Base-by-base conservation (phyloP, 2,329 filamentous ascomycete species). In the Scedosporium apiospermum region DNA sequence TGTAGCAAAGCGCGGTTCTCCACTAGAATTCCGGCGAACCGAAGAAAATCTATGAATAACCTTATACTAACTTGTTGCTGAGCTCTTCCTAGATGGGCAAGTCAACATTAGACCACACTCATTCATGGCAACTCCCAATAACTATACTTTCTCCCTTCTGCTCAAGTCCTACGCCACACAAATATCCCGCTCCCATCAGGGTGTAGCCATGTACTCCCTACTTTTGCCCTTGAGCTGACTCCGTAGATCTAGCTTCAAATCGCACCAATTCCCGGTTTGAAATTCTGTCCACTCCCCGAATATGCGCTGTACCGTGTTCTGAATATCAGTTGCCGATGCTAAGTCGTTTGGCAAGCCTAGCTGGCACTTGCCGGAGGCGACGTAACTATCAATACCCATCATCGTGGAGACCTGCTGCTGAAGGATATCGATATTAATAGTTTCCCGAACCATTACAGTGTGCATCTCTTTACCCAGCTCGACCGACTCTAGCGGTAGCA, bases 401-500 rank as follows among this genome's bases (percentile, higher is more conserved):
- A 62, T 57, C 4, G 18, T 9, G 10, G 34, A 30, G n/a, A 62
- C 53, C 16, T 41, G 4, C 12, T 41, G 4, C 9, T 42, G 34
- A 18, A 62, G 12, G 4, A 12, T 42, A 42, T 16, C 23, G 4
- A 57, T 14, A 4, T 42, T 42, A 23, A 38, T 55, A 58, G 27
- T n/a, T 7, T 49, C 44, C n/a, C 23, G 21, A 14, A 62, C 7
- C 16, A 42, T 18, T 23, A 58, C 34, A 4, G 9, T 26, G 21
- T 58, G 53, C 60, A 62, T 58, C 34, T 57, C 53, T 41, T 30
- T n/a, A 26, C 34, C 34, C 34, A 30, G 21, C 6, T 51, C 34
- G n/a, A 62, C 34, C 10, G 46, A 18, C 34, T 62, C 60, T 27
- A 62, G 49, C 4, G 60, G 60, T 4, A 62, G 16, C 4, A 62